A percentile compares a stretch with the other conserved stretches of the same genome.
These are phyloP conservation scores for Chrysochromulina tobinii DNA, from an alignment of 78 protist species.

Conservation along the genomic window DNA sequence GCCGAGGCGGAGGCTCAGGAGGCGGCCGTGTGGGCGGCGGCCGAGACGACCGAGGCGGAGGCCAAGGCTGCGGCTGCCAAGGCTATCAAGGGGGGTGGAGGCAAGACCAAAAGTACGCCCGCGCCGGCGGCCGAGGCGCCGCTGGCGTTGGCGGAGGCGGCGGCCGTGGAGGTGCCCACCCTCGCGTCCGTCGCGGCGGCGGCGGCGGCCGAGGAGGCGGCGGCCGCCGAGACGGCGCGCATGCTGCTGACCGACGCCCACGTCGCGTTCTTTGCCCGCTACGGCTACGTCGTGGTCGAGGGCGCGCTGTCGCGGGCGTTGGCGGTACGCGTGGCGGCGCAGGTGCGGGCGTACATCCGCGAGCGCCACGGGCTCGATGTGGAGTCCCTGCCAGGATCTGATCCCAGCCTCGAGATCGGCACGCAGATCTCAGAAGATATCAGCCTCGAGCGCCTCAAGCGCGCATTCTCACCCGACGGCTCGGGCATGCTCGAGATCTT, in stretches of 20 bases:
- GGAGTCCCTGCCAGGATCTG: background rate
- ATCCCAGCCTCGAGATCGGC: no score
- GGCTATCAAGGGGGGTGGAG: no score
- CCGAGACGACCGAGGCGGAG: background rate
- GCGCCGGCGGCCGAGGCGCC: no score
- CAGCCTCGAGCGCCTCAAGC: background rate
- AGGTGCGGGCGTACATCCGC: background rate
- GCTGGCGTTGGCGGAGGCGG: no score
- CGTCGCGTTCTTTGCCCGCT: background rate
- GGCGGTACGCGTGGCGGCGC: background rate
- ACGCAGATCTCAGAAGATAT: background rate
- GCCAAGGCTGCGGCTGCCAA: no score
- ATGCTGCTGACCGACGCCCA: background rate
- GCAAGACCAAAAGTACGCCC: no score
- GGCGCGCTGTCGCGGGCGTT: background rate
- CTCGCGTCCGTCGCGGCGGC: no score
- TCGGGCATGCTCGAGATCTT: background rate
- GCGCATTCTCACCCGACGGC: background rate
- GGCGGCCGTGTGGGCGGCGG: background rate
- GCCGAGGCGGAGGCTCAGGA: background rate
- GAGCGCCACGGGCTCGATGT: background rate
- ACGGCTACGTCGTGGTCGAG: background rate
- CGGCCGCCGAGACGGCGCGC: no score
- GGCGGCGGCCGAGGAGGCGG: no score
- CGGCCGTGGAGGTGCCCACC: no score